Evolutionary conservation across 1,139 yeast genomes (phyloP).

Genomic region (Pneumocystis sp.): DNA sequence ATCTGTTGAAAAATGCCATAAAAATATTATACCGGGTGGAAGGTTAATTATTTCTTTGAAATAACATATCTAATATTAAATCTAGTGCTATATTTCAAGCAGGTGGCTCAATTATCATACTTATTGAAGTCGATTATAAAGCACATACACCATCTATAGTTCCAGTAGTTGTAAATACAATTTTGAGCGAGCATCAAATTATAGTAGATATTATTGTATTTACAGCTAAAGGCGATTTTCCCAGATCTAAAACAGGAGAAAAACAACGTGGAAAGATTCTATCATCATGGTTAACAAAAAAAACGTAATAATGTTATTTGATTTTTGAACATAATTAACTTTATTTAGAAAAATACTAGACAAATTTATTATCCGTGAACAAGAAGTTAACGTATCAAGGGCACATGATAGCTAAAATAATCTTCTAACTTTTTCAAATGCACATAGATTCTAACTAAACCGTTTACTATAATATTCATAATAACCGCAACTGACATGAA

Average conservation of each 20-base stretch:
- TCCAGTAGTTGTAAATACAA: conserved; percentile 66
- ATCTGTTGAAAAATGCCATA: conserved; percentile 55
- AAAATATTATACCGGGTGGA: conserved; percentile 42
- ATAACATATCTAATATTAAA: neutral
- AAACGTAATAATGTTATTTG: conserved; percentile 22
- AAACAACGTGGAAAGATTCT: conserved; percentile 63
- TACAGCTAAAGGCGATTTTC: conserved; percentile 49
- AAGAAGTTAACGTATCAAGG: neutral
- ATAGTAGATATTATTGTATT: conserved; percentile 79
- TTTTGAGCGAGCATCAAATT: conserved; percentile 68
- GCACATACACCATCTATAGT: conserved; percentile 54
- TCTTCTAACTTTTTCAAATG: neutral
- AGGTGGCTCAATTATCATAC: conserved; percentile 65
- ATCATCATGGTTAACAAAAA: conserved; percentile 36
- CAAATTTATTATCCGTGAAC: neutral
- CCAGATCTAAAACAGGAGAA: conserved; percentile 55
- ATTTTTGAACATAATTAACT: neutral
- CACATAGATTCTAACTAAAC: neutral
- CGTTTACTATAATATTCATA: neutral
- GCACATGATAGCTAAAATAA: neutral
- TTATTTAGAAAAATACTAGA: neutral
- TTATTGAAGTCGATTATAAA: conserved; percentile 43
- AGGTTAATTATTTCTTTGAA: conserved; percentile 18
- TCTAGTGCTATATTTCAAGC: conserved; percentile 55
- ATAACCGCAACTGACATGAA: neutral